Evolutionary conservation across 2,329 filamentous ascomycete genomes (phyloP), one percentile per base, ranked within the genome.

Genomic region (Curvularia sp.): DNA sequence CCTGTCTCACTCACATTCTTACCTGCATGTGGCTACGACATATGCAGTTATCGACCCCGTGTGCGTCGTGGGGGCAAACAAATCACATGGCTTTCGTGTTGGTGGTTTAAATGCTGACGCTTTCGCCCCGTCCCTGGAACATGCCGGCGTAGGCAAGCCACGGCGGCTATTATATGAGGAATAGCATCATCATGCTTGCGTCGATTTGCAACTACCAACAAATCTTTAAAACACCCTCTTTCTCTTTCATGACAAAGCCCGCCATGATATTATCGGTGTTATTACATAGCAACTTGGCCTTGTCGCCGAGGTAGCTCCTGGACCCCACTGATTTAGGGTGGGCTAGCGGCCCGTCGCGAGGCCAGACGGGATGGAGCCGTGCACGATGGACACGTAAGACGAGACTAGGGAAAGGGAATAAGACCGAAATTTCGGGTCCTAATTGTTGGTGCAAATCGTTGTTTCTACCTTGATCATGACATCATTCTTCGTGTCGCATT

Each of bases 31-130:
- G 38, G 41, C 53, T 49, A 49, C 43, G 9, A 23, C 25, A 45
- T 23, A 45, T 45, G 39, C 46, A 28, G 25, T 28, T 42, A 42
- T 53, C 46, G 45, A 30, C 30, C 39, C 38, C 54, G 27, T 32
- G 9, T 7, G 25, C 53, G n/a, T 12, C 46, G 30, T 57, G 36
- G 45, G 45, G 55, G 45, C 38, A 15, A 54, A 25, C 12, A 39
- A 19, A 55, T 19, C 45, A 54, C 45, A 48, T 49, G 32, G 55
- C 50, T 54, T 5, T 39, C 39, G 25, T 32, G 45, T 57, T 53
- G 34, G 59, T 55, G 55, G 64, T 59, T 36, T 13, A 38, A 49
- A 45, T 23, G 61, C 63, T 66, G 61, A 59, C 54, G 46, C 34
- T 42, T 46, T 58, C 48, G n/a, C 48, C 39, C 57, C 34, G 50